Evolutionary conservation across 164 flowering plant genomes (phyloP).

Genomic region (Cinnamomum chago): DNA sequence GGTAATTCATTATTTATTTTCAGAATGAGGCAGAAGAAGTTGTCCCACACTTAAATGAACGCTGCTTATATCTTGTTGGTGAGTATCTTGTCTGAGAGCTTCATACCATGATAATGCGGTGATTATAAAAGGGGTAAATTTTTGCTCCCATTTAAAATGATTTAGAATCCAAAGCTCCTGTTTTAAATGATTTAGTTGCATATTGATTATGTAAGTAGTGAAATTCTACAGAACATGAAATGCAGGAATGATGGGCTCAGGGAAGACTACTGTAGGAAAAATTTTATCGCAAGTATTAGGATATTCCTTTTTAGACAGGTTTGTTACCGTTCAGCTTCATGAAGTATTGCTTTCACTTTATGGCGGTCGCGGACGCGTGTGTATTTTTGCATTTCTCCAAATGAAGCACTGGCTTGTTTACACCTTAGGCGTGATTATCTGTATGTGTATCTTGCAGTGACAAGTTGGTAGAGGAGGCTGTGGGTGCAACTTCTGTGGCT

Average conservation of each 20-base stretch:
- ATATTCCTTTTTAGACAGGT: constrained; percentile 91
- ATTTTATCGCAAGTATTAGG: constrained; percentile 68
- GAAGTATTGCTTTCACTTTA: neutral
- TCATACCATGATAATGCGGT: neutral
- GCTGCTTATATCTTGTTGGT: constrained; percentile 94
- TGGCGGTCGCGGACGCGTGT: too few relatives aligned
- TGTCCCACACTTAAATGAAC: constrained; percentile 60
- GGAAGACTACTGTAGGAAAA: constrained; percentile 93
- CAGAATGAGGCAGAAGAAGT: constrained; percentile 77
- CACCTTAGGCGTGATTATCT: constrained; percentile 1
- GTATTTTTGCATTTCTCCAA: neutral
- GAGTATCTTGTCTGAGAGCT: constrained; percentile 25
- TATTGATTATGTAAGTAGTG: neutral
- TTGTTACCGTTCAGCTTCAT: constrained; percentile 9
- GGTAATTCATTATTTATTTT: constrained; percentile 22
- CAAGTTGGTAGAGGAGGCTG: constrained; percentile 52
- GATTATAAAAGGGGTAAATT: neutral
- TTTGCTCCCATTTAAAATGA: neutral
- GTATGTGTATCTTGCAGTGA: constrained; percentile 39
- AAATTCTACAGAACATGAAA: constrained; percentile 3
- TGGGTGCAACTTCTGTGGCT: constrained; percentile 56
- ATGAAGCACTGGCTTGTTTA: neutral
- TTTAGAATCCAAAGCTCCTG: neutral
- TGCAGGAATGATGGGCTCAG: constrained; percentile 99
- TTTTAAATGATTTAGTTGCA: neutral